Percentiles rank a stretch among this genome's conserved stretches.
Conservation (phyloP, 1,139 yeast genomes). For the Scheffersomyces lignicola region DNA sequence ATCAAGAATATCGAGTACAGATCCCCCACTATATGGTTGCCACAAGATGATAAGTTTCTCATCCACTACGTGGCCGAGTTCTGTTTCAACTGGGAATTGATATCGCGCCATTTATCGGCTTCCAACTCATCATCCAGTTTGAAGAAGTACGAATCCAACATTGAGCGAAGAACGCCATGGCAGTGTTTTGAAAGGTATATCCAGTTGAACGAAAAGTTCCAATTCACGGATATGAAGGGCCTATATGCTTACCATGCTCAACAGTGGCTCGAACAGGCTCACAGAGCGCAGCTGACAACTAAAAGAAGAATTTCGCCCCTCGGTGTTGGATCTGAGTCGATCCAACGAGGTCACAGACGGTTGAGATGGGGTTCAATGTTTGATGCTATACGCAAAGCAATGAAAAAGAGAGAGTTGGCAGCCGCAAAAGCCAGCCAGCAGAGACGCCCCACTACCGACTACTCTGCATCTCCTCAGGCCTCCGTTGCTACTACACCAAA, state of each 20-base stretch:
- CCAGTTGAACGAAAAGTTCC: conserved; percentile 86
- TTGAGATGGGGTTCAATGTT: conserved; percentile 93
- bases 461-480: too few species aligned
- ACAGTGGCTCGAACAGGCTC: conserved; percentile 90
- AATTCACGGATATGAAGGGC: conserved; percentile 84
- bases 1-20: conserved; percentile 74
- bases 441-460: conserved; percentile 25
- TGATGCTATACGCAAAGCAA: conserved; percentile 89
- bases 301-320: conserved; percentile 87
- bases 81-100: conserved; percentile 90
- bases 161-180: conserved; percentile 97
- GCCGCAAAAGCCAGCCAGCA: conserved; percentile 34
- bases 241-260: conserved; percentile 82
- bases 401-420: conserved; percentile 76
- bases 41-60: conserved; percentile 83
- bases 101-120: conserved; percentile 72
- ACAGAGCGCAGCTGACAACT: conserved; percentile 81
- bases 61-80: conserved; percentile 83
- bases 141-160: conserved; percentile 74
- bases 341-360: conserved; percentile 88
- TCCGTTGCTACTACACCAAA: too few species aligned
- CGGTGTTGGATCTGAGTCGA: conserved; percentile 88
- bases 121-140: conserved; percentile 54
- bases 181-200: conserved; percentile 96
- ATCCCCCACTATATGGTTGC: conserved; percentile 94